Evolutionary conservation across 1,139 yeast genomes (phyloP), one percentile per base, ranked within the genome.

Genomic region (Yamadazyma kanchanaburiensis): DNA sequence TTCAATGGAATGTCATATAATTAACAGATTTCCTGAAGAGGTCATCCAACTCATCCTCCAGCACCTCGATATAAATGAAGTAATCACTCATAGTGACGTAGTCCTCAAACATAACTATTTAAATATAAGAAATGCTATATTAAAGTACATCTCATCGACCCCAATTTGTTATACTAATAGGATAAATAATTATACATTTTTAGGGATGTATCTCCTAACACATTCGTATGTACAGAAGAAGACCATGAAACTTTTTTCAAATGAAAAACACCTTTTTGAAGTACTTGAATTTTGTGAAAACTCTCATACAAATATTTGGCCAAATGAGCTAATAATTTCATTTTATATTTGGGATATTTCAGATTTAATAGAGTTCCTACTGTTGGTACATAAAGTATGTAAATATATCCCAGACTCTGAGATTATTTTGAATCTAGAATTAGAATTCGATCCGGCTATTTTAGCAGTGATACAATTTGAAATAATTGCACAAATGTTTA

Each of bases 401-500:
- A 5, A 15, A 8, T 5, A n/a, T 5, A 10, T 19, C 12, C 20
- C 11, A 12, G 7, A 12, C 4, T 12, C 21, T 8, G 15, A 24
- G 26, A n/a, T 17, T 12, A 27, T 32, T 5, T 48, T 39, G 27
- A 49, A 51, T 31, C 27, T 54, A 4, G 60, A 54, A 29, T 15
- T 53, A 12, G 58, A 52, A 28, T 42, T 54, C 26, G 49, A 49
- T 19, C 45, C 50, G 3, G 51, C 43, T 4, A 33, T 50, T 6
- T 32, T 42, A 23, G 43, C 41, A 12, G 16, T 36, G 13, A 27
- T 53, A 2, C 39, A 41, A 27, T 23, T 51, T 10, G 34, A 33
- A 20, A 13, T 25, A 17, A 24, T 48, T 4, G 24, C 49, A 9
- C 28, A 33, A 6, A 21, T 15, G 4, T 22, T 35, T 4, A 21